Conservation (phyloP, 2,329 filamentous ascomycete species). For the Pseudohalonectria lignicola region DNA sequence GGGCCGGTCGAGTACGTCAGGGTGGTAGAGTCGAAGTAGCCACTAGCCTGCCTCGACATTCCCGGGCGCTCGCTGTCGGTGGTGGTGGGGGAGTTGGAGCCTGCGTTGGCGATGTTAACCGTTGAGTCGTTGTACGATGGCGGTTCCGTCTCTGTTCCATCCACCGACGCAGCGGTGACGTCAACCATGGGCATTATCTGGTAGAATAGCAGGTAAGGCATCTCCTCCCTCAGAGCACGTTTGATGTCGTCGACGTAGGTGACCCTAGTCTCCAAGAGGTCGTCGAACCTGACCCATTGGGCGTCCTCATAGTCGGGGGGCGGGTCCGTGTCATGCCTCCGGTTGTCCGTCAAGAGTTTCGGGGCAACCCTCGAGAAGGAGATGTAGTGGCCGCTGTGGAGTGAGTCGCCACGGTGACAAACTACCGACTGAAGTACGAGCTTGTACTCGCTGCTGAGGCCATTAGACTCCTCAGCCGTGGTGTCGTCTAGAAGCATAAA, state of each 20-base stretch:
- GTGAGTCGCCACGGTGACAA: conserved; percentile 77
- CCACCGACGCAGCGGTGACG: conserved; percentile 37
- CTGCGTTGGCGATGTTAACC: conserved; percentile 25
- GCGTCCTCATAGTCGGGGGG: conserved; percentile 59
- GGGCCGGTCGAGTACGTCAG: conserved; percentile 25
- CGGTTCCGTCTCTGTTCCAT: conserved; percentile 36
- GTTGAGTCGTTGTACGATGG: conserved; percentile 48
- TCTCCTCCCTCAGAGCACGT: conserved; percentile 69
- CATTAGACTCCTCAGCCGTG: conserved; percentile 44
- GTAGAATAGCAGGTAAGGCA: conserved; percentile 91
- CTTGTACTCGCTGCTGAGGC: conserved; percentile 83
- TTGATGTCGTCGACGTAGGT: conserved; percentile 67
- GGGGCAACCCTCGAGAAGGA: conserved; percentile 69
- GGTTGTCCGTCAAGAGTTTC: conserved; percentile 48
- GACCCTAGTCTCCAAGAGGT: conserved; percentile 65
- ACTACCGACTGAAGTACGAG: conserved; percentile 84
- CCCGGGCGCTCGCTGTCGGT: conserved; percentile 15
- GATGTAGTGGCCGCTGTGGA: conserved; percentile 87
- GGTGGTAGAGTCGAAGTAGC: conserved; percentile 33
- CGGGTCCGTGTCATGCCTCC: conserved; percentile 41
- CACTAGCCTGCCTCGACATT: conserved; percentile 24
- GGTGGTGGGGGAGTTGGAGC: conserved; percentile 9
- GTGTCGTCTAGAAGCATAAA: conserved; percentile 74
- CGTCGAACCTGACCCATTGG: conserved; percentile 87
- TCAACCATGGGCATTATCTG: conserved; percentile 84